A percentile compares a stretch with the other conserved stretches of the same genome.
Evolutionary conservation across 2,329 filamentous ascomycete genomes (phyloP).

Genomic region (Colletotrichum sp.): DNA sequence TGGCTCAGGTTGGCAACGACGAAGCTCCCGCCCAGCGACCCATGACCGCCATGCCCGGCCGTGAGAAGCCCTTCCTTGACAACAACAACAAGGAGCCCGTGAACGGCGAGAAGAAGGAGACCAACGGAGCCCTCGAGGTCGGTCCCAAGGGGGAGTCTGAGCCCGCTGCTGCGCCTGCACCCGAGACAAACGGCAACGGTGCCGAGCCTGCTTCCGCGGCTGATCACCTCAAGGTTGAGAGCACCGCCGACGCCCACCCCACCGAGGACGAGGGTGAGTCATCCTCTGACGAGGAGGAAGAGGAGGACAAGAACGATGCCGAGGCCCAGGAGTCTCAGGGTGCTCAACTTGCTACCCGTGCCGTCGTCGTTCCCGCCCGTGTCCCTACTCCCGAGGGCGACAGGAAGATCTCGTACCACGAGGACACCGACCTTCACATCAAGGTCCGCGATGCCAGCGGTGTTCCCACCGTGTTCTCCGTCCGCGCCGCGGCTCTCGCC

Average conservation of each 20-base stretch:
- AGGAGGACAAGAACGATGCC: conserved; percentile 6
- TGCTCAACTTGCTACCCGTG: conserved; percentile 13
- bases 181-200: neutral
- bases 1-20: conserved; percentile 2
- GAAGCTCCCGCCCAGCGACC: conserved; percentile 1
- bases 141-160: neutral
- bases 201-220: neutral
- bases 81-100: conserved; percentile 6
- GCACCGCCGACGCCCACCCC: neutral
- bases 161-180: neutral
- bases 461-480: conserved; percentile 1
- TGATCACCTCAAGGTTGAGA: neutral
- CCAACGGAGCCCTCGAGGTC: neutral
- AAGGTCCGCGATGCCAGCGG: conserved; percentile 9
- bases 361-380: conserved; percentile 6
- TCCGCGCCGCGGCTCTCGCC: conserved; percentile 2
- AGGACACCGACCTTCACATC: conserved; percentile 12
- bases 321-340: conserved; percentile 1
- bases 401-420: conserved; percentile 10
- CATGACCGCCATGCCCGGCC: conserved; percentile 17
- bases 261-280: neutral
- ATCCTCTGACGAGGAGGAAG: conserved; percentile 14
- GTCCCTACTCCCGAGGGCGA: conserved; percentile 11
- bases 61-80: conserved; percentile 3
- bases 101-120: neutral